These are phyloP conservation scores for Schizochytrium sp. DNA, from an alignment of 108 stramenopile species.

Conservation along the genomic window DNA sequence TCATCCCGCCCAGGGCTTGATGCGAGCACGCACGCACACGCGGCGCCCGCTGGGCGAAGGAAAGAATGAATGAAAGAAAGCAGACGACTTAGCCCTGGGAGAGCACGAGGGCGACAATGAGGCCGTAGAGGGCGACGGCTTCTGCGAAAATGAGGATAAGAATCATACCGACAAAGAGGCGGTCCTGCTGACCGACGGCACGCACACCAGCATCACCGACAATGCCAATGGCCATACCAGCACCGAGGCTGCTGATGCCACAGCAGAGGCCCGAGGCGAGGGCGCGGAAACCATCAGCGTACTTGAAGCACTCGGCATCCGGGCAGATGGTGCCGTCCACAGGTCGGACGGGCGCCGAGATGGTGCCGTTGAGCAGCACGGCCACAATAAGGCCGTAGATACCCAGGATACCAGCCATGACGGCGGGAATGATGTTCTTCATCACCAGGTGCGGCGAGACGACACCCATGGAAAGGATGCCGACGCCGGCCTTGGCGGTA, in stretches of 20 bases:
- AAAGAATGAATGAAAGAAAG: too few relatives aligned
- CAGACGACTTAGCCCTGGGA: slow-evolving; percentile 31
- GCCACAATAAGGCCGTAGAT: slow-evolving; percentile 99
- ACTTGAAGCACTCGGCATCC: slow-evolving; percentile 36
- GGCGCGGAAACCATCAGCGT: slow-evolving; percentile 91
- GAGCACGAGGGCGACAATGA: slow-evolving; percentile 96
- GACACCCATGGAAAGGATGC: slow-evolving; percentile 95
- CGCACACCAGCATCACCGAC: slow-evolving; percentile 98
- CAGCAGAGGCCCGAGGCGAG: slow-evolving; percentile 96
- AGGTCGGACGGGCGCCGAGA: not conserved
- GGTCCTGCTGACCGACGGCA: slow-evolving; percentile 95
- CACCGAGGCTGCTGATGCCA: slow-evolving; percentile 88
- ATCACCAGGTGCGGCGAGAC: slow-evolving; percentile 94
- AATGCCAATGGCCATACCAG: slow-evolving; percentile 98
- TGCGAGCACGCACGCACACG: too few relatives aligned
- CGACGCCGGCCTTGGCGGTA: slow-evolving; percentile 94
- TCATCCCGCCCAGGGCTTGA: too few relatives aligned
- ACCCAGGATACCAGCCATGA: slow-evolving; percentile 99
- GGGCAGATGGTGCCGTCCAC: not conserved
- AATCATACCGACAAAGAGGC: slow-evolving; percentile 98
- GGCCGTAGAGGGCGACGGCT: slow-evolving; percentile 92
- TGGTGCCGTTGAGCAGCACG: slow-evolving; percentile 65
- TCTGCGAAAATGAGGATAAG: slow-evolving; percentile 98
- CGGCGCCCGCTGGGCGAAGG: too few relatives aligned
- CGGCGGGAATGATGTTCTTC: slow-evolving; percentile 97